phyloP scores from a whole-genome alignment of 192 early-diverging fungal genomes.

The Diversispora eburnea region DNA sequence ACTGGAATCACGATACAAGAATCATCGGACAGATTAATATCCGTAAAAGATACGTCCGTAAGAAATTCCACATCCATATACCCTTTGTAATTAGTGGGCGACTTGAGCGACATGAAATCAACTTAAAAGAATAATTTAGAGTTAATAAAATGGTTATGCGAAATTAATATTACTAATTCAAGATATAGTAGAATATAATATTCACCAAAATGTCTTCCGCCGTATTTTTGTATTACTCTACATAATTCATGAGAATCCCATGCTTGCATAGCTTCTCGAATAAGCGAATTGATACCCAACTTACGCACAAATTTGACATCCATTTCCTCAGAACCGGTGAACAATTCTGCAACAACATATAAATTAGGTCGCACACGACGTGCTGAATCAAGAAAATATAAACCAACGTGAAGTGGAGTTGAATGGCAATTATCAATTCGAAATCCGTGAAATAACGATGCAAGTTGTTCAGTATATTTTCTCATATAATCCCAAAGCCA shows the following conservation, averaged over 20 bases:
- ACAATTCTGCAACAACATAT: slow-evolving; percentile 97
- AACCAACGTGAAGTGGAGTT: slow-evolving; percentile 91
- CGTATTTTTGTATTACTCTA: slow-evolving; percentile 84
- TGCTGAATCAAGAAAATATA: slow-evolving; percentile 88
- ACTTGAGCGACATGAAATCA: too few relatives aligned
- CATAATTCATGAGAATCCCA: slow-evolving; percentile 90
- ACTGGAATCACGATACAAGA: slow-evolving; percentile 64
- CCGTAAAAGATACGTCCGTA: slow-evolving; percentile 41
- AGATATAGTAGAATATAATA: neutral
- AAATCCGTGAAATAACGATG: slow-evolving; percentile 88
- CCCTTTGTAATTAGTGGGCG: slow-evolving; percentile 35
- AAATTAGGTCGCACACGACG: slow-evolving; percentile 81
- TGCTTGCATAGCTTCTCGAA: slow-evolving; percentile 97
- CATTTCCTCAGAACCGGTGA: slow-evolving; percentile 94
- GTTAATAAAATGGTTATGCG: too few relatives aligned
- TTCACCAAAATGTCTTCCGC: slow-evolving; percentile 85
- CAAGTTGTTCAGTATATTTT: slow-evolving; percentile 85
- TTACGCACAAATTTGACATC: slow-evolving; percentile 90
- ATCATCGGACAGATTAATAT: slow-evolving; percentile 39
- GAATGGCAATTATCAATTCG: slow-evolving; percentile 99
- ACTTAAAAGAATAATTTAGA: too few relatives aligned
- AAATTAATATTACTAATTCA: slow-evolving; percentile 15
- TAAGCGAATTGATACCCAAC: slow-evolving; percentile 94
- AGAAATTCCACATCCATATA: slow-evolving; percentile 73
- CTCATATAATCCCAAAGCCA: slow-evolving; percentile 96